Evolutionary conservation across 495 filamentous ascomycete genomes (phyloP), one percentile per base, ranked within the genome.

Genomic region (Penicillium canescens): DNA sequence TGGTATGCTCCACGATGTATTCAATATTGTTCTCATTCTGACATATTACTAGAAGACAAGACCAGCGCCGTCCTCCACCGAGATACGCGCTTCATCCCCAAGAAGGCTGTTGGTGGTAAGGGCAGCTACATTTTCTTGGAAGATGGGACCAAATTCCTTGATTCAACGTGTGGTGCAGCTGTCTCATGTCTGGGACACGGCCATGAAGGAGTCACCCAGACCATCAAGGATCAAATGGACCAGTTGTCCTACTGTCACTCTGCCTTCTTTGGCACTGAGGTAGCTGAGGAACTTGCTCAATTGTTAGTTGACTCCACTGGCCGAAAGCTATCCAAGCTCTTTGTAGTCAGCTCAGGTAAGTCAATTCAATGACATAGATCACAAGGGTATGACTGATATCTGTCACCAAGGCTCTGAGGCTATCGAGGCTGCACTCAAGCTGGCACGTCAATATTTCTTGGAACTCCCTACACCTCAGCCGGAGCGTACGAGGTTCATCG

Each of bases 381-480:
- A 13, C 44, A 35, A 42, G 3, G n/a, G 13, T 9, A n/a, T 42
- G 21, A 24, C 21, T 23, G 24, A 8, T 4, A 11, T 42, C 13
- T 36, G 12, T 55, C 2, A 18, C 18, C 18, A 54, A 86, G 86
- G 87, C 4, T 86, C 82, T 33, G 88, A 91, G 71, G 86, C 87
- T 7, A 78, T 88, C 45, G 88, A 92, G 59, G 82, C 83, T 5
- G 81, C 86, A 8, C 64, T 88, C 45, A 89, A 89, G 55, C 61
- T 88, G 4, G 76, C 83, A 24, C 71, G 82, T 2, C 86, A 88
- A 57, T 87, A 80, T 54, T 85, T 76, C 54, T 73, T 80, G 9
- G 85, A 89, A 68, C 63, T 72, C 2, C 57, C 68, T 6, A 70
- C 63, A 3, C 71, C 76, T 4, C 72, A 85, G 43, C 70, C 68